A percentile compares a stretch with the other conserved stretches of the same genome.
These are phyloP conservation scores for Plantago major DNA, from an alignment of 257 asterid genomes.

Conservation along the genomic window DNA sequence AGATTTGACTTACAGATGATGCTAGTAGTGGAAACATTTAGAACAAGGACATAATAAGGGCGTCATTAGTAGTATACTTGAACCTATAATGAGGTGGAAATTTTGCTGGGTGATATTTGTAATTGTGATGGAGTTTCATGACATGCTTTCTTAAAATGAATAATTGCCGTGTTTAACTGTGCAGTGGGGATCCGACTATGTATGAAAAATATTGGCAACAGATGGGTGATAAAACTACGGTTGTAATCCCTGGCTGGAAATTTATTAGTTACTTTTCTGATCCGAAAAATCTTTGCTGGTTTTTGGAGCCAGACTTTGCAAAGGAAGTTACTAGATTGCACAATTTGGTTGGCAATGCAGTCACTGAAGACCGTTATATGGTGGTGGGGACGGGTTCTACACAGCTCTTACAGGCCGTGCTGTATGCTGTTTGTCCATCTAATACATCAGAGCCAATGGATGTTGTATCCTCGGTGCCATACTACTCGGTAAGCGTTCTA, in stretches of 20 bases:
- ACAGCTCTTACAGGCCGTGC: slow-evolving; percentile 81
- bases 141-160: background rate
- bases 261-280: slow-evolving; percentile 88
- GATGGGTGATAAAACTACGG: slow-evolving; percentile 60
- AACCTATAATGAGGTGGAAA: too few relatives aligned
- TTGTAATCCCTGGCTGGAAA: slow-evolving; percentile 82
- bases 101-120: too few relatives aligned
- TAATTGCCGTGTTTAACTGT: background rate
- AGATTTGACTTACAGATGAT: too few relatives aligned
- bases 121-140: background rate
- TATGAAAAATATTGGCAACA: slow-evolving; percentile 76
- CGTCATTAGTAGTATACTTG: too few relatives aligned
- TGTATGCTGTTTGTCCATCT: slow-evolving; percentile 68
- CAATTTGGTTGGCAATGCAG: slow-evolving; percentile 73
- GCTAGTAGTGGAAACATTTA: background rate
- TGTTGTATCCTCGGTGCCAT: slow-evolving; percentile 91
- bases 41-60: too few relatives aligned
- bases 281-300: slow-evolving; percentile 67
- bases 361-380: slow-evolving; percentile 58
- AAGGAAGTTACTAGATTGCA: slow-evolving; percentile 60
- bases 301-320: slow-evolving; percentile 69
- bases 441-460: slow-evolving; percentile 56
- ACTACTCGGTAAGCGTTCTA: slow-evolving; percentile 59
- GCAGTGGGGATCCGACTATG: slow-evolving; percentile 97
- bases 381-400: slow-evolving; percentile 97